A percentile compares a stretch with the other conserved stretches of the same genome.
phyloP scores from a whole-genome alignment of 495 filamentous ascomycete species.

The Chaetomium tenue region DNA sequence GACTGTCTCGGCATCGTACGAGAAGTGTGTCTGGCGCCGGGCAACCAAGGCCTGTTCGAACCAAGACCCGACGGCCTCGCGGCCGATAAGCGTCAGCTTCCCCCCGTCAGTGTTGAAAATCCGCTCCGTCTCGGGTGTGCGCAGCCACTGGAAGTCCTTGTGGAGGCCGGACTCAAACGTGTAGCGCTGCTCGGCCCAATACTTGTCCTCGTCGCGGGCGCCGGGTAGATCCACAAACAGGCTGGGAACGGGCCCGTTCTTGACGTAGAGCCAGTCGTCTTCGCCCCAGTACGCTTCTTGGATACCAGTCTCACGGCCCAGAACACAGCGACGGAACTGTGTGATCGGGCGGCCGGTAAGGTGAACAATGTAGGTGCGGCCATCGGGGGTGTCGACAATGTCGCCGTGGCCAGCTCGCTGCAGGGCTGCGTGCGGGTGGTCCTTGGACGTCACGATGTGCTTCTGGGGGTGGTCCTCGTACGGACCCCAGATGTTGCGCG shows the following conservation, averaged over 20 bases:
- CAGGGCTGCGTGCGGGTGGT: conserved; percentile 45
- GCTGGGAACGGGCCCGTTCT: conserved; percentile 54
- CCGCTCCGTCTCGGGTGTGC: conserved; percentile 54
- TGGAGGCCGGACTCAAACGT: conserved; percentile 47
- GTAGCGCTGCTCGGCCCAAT: conserved; percentile 55
- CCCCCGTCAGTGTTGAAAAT: conserved; percentile 45
- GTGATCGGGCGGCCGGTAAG: conserved; percentile 53
- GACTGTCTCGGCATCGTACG: conserved; percentile 55
- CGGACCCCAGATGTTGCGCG: conserved; percentile 56
- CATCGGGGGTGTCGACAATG: conserved; percentile 57
- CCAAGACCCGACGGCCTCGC: conserved; percentile 54
- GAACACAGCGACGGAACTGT: conserved; percentile 52
- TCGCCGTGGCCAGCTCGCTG: conserved; percentile 60
- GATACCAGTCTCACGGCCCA: conserved; percentile 55
- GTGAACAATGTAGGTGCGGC: conserved; percentile 57
- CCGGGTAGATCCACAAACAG: conserved; percentile 53
- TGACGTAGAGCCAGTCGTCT: conserved; percentile 57
- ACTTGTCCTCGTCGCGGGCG: conserved; percentile 46
- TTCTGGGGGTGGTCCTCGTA: conserved; percentile 55
- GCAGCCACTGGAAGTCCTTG: conserved; percentile 57
- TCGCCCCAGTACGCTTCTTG: conserved; percentile 56
- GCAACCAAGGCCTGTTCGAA: conserved; percentile 58
- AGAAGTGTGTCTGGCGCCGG: conserved; percentile 54
- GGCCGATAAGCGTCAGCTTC: conserved; percentile 48
- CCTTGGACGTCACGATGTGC: conserved; percentile 47